Conservation (phyloP, 139 green algal species). For the Haematococcus lacustris region DNA sequence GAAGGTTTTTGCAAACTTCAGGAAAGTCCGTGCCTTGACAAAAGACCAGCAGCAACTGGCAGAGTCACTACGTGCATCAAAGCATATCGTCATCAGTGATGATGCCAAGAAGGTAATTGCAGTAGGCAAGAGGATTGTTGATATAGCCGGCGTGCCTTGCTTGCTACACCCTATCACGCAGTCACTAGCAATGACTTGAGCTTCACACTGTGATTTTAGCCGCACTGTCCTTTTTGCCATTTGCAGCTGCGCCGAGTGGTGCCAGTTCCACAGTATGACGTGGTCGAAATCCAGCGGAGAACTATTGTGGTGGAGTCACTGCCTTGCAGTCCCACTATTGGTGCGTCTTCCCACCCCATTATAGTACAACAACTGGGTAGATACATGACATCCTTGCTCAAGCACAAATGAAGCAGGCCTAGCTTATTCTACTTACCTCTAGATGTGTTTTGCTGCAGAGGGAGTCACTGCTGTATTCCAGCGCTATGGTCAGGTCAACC, state of each 20-base stretch:
- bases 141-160: background rate
- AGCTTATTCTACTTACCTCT: background rate
- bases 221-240: background rate
- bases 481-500: slow-evolving; percentile 31
- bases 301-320: slow-evolving; percentile 55
- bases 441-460: slow-evolving; percentile 25
- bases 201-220: background rate
- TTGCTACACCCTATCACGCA: background rate
- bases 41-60: slow-evolving; percentile 28
- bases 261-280: slow-evolving; percentile 43
- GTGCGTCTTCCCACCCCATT: slow-evolving; percentile 5
- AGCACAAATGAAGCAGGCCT: background rate
- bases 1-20: slow-evolving; percentile 51
- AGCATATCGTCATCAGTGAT: slow-evolving; percentile 21
- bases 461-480: slow-evolving; percentile 36
- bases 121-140: background rate
- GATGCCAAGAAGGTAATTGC: slow-evolving; percentile 19
- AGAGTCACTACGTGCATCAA: slow-evolving; percentile 23
- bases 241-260: slow-evolving; percentile 21
- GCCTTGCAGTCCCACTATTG: slow-evolving; percentile 45
- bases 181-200: background rate
- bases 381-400: background rate
- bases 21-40: slow-evolving; percentile 43
- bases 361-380: background rate
- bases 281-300: slow-evolving; percentile 32